Evolutionary conservation across 129 eudicot genomes (phyloP), one percentile per base, ranked within the genome.

Genomic region (Smallanthus sonchifolius): DNA sequence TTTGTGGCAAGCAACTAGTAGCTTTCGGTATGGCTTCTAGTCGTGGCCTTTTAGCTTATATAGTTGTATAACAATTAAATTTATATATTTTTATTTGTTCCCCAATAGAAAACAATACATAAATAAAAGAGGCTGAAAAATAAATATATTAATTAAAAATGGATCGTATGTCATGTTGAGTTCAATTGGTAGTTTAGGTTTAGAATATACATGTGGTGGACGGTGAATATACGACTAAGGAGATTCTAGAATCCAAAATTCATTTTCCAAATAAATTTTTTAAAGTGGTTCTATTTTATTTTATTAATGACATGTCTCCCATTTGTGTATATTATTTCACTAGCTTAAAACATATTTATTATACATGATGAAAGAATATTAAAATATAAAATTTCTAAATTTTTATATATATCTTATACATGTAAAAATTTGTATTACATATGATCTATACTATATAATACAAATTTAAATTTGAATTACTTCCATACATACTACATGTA

Each of bases 181-280:
- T 69, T 45, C 34, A 32, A 1, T 59, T 43, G 69, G 44, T 44
- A 19, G 70, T n/a, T 61, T 73, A 49, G 63, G n/a, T 65, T 36
- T 56, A 43, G 69, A 45, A 74, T 74, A 61, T 74, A 2, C 45
- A 44, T 40, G 11, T 55, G 67, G 28, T 16, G 35, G 13, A 38
- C 36, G 55, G 38, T 57, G 28, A 10, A 65, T n/a, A 48, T 38
- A 51, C 7, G 77, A 72, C 63, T 49, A 44, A 2, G 51, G 57
- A 49, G 79, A 75, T 75, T 75, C 79, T 75, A 7, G 64, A 16
- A 37, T 65, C 38, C 47, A 7, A 16, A 63, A 1, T 16, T 64
- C 48, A 63, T 47, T 47, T 74, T 47, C 63, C 16, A 75, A 34
- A 15, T 37, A 20, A 5, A 2, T 13, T 48, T 15, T 13, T 15